Evolutionary conservation across 208 protist genomes (phyloP).

Genomic region (Acanthamoeba healyi): DNA sequence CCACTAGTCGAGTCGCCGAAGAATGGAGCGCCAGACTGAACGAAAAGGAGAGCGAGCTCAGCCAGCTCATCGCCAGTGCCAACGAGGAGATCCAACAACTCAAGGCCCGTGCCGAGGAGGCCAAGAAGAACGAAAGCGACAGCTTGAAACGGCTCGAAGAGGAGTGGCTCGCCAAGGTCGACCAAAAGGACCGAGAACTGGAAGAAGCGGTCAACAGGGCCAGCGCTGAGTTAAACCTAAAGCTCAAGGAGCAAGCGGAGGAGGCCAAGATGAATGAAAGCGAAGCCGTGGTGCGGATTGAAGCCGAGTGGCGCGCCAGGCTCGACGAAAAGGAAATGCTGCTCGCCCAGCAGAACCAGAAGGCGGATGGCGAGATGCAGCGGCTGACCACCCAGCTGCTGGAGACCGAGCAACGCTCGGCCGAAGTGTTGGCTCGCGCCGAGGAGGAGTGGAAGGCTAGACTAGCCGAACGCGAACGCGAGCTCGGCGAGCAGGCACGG

Average conservation of each 20-base stretch:
- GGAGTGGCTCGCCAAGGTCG: too few species aligned
- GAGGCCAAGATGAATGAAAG: neutral
- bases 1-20: neutral
- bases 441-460: neutral
- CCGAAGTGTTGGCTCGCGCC: neutral
- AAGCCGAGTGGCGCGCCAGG: neutral
- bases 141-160: too few species aligned
- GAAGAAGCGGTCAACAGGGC: neutral
- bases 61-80: neutral
- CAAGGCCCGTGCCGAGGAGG: neutral
- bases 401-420: neutral
- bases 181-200: too few species aligned
- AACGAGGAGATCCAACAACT: neutral
- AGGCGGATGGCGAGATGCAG: neutral
- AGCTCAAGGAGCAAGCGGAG: neutral
- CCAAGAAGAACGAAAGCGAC: too few species aligned
- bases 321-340: neutral
- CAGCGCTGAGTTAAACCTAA: neutral
- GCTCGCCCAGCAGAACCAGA: neutral
- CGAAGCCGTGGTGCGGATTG: neutral
- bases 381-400: neutral
- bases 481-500: neutral
- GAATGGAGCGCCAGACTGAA: neutral
- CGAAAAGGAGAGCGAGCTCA: neutral
- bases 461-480: too few species aligned